Percentiles rank a stretch among this genome's conserved stretches.
These are phyloP conservation scores for Penicillium sumatraense DNA, from an alignment of 2,329 filamentous ascomycete species.

Conservation along the genomic window DNA sequence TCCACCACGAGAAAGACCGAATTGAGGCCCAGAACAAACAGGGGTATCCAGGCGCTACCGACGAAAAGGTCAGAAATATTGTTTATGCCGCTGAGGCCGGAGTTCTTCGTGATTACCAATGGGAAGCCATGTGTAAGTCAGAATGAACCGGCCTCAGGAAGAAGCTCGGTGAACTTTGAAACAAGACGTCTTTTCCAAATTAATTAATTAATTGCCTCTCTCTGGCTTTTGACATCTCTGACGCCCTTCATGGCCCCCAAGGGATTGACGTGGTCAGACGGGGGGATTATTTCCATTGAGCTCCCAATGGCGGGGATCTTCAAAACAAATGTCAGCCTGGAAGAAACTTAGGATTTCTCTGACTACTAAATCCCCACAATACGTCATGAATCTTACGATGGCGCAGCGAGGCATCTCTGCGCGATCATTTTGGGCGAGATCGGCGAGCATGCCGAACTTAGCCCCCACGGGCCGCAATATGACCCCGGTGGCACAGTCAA, in stretches of 20 bases:
- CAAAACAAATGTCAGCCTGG: background rate
- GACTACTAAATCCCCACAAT: background rate
- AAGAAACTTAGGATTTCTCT: background rate
- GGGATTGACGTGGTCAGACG: background rate
- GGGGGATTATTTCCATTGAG: background rate
- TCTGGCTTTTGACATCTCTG: too few relatives aligned
- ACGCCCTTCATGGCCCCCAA: too few relatives aligned
- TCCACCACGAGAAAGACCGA: background rate
- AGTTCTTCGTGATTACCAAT: background rate
- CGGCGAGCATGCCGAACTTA: background rate
- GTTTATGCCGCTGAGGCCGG: background rate
- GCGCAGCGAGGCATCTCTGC: background rate
- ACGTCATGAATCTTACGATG: constrained; percentile 2
- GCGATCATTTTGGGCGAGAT: background rate
- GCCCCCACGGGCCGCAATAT: background rate
- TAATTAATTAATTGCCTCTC: too few relatives aligned
- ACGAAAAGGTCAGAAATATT: background rate
- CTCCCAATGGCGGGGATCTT: background rate
- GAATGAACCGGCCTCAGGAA: too few relatives aligned
- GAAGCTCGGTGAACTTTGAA: too few relatives aligned
- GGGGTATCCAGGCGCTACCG: background rate
- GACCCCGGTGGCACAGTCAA: background rate
- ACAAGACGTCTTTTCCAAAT: too few relatives aligned
- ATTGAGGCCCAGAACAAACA: background rate
- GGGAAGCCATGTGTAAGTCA: too few relatives aligned